Base-by-base conservation (phyloP, 75 land plant genomes). In the Azolla pinnata region DNA sequence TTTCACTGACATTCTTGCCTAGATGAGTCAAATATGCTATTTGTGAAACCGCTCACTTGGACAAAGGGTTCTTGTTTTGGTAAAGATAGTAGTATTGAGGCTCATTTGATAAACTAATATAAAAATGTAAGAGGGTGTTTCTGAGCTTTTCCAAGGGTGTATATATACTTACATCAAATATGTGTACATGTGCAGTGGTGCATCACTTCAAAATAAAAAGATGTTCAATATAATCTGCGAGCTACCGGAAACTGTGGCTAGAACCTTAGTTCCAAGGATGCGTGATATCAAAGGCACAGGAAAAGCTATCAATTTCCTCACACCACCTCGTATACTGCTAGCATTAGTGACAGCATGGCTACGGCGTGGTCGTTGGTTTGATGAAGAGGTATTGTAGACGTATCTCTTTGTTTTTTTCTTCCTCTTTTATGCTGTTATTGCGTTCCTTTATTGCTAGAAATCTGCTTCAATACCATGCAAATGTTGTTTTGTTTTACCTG, bases 171-270 rank as follows among this genome's bases (percentile, higher is more conserved):
- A n/a, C n/a, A n/a, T n/a, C n/a, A n/a, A n/a, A n/a, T n/a, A n/a
- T n/a, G n/a, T n/a, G n/a, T n/a, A n/a, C n/a, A n/a, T n/a, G n/a
- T 62, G 65, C 90, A 93, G 98, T 79, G 98, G 98, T 33, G 82
- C 98, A 33, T 72, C 81, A 27, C 69, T 86, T 24, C 79, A 77
- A 54, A 93, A 93, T 67, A 93, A 93, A 56, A 88, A 85, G 59
- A 83, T 86, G 85, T 93, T 93, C 34, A 93, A 93, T 64, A 83
- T 93, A 35, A 93, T 93, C 2, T 93, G 98, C 45, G 98, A 93
- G 90, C 90, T 86, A 35, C 98, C 98, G 7, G 98, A 93, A 66
- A 93, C 98, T 25, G 98, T 93, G 34, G 98, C 98, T 21, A 79
- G 89, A 61, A 71, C 84, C 31, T 74, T 93, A 68, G 98, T 89